Evolutionary conservation across 352 stramenopile species (phyloP), one percentile per base, ranked within the genome.

Genomic region (Pythium folliculosum): DNA sequence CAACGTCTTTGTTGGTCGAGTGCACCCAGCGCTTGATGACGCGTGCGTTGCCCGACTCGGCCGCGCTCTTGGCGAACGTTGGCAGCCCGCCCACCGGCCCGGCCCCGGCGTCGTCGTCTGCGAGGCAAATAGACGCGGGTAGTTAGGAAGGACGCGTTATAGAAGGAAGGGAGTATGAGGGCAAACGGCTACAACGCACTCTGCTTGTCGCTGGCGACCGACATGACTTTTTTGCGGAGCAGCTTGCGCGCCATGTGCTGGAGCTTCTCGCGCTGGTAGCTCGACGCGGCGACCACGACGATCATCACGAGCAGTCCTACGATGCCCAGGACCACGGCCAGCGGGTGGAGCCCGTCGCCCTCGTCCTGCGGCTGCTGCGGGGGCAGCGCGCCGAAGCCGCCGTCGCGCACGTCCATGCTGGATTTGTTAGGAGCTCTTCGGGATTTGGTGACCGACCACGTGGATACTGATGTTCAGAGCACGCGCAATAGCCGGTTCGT

Each of bases 21-120:
- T 88, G 77, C 22, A 91, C 80, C 86, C 86, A 94, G 60, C 86
- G 86, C 78, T 92, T 92, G 58, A 94, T 54, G 14, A 94, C 84
- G 50, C 86, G 86, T 30, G 79, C 80, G 44, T 92, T 94, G 67
- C 86, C 86, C 13, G 82, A 69, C 63, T 91, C 84, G 14, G 84
- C 86, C 8, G 86, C 86, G n/a, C 82, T 70, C 30, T 80, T 74
- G 8, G 80, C 82, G 44, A 94, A 94, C 1, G 76, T 72, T 3
- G 86, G 86, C 27, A 94, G 81, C 30, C 79, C 78, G 0, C 80
- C 76, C 0, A 77, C 30, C 5, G 70, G 52, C 1, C 47, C 40
- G 6, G 73, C 68, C 5, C 47, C 40, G 6, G 73, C 68, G 37
- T 60, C 72, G 32, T 80, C 72, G 35, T 77, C 68, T 76, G 48